These are phyloP conservation scores for Astraeus odoratus DNA, from an alignment of 768 basidiomycete genomes.

Conservation along the genomic window DNA sequence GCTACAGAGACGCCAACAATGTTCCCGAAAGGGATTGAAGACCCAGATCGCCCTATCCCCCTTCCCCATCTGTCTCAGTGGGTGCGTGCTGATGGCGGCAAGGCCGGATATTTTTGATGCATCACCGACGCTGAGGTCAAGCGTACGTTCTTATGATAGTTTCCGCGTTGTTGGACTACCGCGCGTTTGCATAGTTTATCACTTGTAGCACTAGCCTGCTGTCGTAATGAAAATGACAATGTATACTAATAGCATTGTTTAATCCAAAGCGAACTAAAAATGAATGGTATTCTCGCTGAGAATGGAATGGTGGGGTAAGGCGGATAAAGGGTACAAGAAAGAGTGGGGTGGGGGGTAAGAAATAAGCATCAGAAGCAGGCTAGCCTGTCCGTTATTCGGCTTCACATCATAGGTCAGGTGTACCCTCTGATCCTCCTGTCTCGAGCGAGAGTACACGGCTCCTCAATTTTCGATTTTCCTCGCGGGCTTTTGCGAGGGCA, in stretches of 20 bases:
- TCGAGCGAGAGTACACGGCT: conserved; percentile 31
- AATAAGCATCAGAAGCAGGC: background rate
- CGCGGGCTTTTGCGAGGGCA: conserved; percentile 38
- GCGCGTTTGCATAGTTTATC: background rate
- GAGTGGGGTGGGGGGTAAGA: background rate
- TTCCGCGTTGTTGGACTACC: background rate
- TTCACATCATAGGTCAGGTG: conserved; percentile 24
- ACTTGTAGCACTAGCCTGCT: conserved; percentile 2
- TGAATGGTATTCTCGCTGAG: background rate
- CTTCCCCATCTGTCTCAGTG: conserved; percentile 45
- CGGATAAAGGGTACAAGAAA: background rate
- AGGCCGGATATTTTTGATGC: conserved; percentile 7
- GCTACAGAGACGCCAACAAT: conserved; percentile 11
- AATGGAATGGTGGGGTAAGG: background rate
- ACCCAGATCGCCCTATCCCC: conserved; percentile 53
- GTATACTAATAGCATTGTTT: conserved; percentile 1
- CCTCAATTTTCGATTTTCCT: conserved; percentile 51
- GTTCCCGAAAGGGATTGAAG: conserved; percentile 36
- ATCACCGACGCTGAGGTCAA: background rate
- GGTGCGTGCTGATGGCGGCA: conserved; percentile 39
- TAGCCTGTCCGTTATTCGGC: too few relatives aligned
- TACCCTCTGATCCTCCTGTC: conserved; percentile 27
- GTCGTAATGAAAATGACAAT: background rate
- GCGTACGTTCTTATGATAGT: background rate
- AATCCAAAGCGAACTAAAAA: conserved; percentile 4